phyloP scores from a whole-genome alignment of 495 filamentous ascomycete genomes.

The Talaromyces liani region DNA sequence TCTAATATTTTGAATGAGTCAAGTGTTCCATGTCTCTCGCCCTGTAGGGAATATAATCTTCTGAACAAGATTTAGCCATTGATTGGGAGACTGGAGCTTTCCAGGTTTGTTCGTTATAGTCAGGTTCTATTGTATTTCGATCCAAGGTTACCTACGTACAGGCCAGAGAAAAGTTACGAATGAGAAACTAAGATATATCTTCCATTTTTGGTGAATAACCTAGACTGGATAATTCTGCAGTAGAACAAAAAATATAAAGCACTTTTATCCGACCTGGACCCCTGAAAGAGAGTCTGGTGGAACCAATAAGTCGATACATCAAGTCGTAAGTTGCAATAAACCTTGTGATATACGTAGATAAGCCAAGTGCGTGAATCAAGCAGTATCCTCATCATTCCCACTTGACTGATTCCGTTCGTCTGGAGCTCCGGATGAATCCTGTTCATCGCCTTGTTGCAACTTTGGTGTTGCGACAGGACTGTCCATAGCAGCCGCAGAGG shows the following conservation, averaged over 20 bases:
- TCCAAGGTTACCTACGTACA: no score
- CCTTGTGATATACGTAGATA: not conserved
- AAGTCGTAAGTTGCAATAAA: not conserved
- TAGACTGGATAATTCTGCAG: not conserved
- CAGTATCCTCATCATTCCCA: slow-evolving; percentile 5
- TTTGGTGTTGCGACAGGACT: not conserved
- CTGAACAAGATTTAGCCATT: no score
- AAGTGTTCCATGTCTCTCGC: no score
- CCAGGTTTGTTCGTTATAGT: no score
- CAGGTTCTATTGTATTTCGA: no score
- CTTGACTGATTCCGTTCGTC: not conserved
- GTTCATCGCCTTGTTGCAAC: slow-evolving; percentile 1
- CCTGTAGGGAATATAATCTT: no score
- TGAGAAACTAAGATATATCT: not conserved
- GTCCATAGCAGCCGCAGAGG: slow-evolving; percentile 8
- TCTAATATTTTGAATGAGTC: no score
- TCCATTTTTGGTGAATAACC: not conserved
- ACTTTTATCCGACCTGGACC: not conserved
- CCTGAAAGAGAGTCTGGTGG: not conserved
- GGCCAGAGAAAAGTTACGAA: no score
- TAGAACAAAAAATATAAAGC: not conserved
- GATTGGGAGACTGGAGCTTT: no score
- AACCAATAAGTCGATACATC: not conserved
- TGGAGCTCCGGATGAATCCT: not conserved
- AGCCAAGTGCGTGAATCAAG: not conserved